A percentile compares a stretch with the other conserved stretches of the same genome.
These are phyloP conservation scores for Sarocladium oryzae DNA, from an alignment of 2,329 filamentous ascomycete species.

Conservation along the genomic window DNA sequence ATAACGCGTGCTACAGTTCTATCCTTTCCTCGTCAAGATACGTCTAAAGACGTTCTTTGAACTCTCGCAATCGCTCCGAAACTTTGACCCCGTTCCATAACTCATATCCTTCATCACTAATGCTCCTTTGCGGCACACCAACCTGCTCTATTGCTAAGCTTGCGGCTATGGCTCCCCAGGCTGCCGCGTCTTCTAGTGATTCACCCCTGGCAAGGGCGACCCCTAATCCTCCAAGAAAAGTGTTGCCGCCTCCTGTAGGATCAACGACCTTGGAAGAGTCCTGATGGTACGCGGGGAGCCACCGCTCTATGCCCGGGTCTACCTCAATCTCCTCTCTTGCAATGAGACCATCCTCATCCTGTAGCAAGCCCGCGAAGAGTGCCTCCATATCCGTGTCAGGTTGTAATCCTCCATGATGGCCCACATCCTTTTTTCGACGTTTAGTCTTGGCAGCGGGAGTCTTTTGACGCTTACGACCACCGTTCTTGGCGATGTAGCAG, in stretches of 20 bases:
- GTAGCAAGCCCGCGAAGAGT: conserved; percentile 51
- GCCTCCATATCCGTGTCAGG: conserved; percentile 58
- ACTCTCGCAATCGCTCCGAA: conserved; percentile 44
- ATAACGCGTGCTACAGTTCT: too few relatives aligned
- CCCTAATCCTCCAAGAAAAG: conserved; percentile 63
- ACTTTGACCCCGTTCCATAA: conserved; percentile 56
- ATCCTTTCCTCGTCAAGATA: too few relatives aligned
- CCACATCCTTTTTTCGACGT: conserved; percentile 30
- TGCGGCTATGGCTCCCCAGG: conserved; percentile 75
- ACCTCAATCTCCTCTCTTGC: conserved; percentile 54
- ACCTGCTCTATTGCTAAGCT: conserved; percentile 95
- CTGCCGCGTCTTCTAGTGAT: conserved; percentile 61
- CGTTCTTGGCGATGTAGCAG: conserved; percentile 57
- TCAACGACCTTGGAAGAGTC: conserved; percentile 61
- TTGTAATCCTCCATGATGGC: conserved; percentile 41
- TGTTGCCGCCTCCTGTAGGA: conserved; percentile 90
- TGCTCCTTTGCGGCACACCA: conserved; percentile 61
- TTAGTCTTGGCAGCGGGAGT: conserved; percentile 20
- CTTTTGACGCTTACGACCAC: conserved; percentile 40
- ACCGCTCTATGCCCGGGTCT: conserved; percentile 59
- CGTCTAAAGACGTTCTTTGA: conserved; percentile 26
- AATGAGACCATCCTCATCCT: conserved; percentile 45
- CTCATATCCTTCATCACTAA: conserved; percentile 40
- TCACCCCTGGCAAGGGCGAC: conserved; percentile 55
- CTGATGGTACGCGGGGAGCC: conserved; percentile 72